These are phyloP conservation scores for Xanthoconium purpureum DNA, from an alignment of 768 basidiomycete genomes.

Conservation along the genomic window DNA sequence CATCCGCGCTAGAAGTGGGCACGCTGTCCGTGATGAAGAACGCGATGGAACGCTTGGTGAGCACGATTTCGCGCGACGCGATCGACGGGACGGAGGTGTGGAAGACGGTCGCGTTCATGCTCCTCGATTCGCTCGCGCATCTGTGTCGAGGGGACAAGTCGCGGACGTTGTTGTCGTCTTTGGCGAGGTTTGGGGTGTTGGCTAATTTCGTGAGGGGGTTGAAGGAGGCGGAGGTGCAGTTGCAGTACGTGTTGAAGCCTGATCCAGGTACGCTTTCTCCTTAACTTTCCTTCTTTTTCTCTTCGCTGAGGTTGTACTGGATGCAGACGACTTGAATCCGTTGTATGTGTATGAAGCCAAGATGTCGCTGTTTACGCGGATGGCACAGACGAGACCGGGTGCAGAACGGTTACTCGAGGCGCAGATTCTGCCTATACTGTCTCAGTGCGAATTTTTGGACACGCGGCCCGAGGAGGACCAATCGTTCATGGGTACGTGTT, in stretches of 20 bases:
- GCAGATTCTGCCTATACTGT: conserved; percentile 67
- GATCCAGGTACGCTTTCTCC: conserved; percentile 70
- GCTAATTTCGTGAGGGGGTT: conserved; percentile 78
- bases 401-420: conserved; percentile 83
- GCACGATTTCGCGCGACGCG: conserved; percentile 81
- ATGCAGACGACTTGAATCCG: conserved; percentile 79
- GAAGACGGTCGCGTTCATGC: conserved; percentile 93
- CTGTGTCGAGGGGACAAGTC: conserved; percentile 71
- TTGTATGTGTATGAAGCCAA: conserved; percentile 95
- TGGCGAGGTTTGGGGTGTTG: conserved; percentile 75
- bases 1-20: conserved; percentile 53
- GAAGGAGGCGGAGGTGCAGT: conserved; percentile 73
- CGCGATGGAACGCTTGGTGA: conserved; percentile 67
- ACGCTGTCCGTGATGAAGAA: conserved; percentile 66
- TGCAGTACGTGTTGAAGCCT: conserved; percentile 77
- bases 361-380: conserved; percentile 82
- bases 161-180: conserved; percentile 51
- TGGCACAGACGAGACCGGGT: conserved; percentile 79
- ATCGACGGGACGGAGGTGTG: conserved; percentile 95
- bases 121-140: conserved; percentile 77
- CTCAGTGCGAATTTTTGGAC: conserved; percentile 85
- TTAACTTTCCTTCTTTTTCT: not conserved
- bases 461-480: conserved; percentile 81
- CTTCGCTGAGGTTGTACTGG: not conserved
- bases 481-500: conserved; percentile 67